Evolutionary conservation across 1,139 yeast species (phyloP).

Genomic region (Nakaseomyces delphensis): DNA sequence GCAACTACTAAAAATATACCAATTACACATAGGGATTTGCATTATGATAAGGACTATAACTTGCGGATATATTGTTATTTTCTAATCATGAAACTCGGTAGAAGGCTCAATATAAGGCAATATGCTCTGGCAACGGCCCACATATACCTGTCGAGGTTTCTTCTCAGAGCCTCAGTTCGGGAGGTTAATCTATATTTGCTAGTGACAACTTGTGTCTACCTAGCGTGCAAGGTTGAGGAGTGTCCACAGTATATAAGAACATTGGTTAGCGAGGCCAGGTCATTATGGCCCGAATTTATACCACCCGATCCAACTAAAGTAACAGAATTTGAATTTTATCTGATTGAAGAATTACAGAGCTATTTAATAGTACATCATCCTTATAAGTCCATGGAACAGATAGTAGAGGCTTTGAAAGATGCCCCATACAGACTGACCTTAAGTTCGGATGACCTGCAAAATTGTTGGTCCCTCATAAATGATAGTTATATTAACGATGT

Average conservation of each 20-base stretch:
- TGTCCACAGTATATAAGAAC: conserved; percentile 89
- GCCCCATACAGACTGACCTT: conserved; percentile 29
- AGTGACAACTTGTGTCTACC: conserved; percentile 76
- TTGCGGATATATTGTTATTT: conserved; percentile 63
- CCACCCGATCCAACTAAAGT: conserved; percentile 86
- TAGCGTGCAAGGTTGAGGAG: conserved; percentile 91
- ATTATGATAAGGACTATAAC: conserved; percentile 45
- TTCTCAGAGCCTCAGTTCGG: conserved; percentile 61
- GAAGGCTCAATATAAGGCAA: conserved; percentile 69
- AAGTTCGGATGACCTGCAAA: conserved; percentile 62
- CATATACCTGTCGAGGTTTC: conserved; percentile 65
- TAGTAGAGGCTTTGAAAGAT: conserved; percentile 39
- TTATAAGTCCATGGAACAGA: conserved; percentile 61
- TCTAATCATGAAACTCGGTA: conserved; percentile 63
- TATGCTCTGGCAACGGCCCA: conserved; percentile 86
- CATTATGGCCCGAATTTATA: conserved; percentile 89
- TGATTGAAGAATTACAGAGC: conserved; percentile 82
- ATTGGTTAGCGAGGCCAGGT: conserved; percentile 74
- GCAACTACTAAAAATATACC: conserved; percentile 35
- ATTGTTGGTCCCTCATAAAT: conserved; percentile 81
- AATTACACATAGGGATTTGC: conserved; percentile 36
- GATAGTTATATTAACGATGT: conserved; percentile 86
- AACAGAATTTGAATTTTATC: conserved; percentile 94
- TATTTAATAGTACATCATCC: conserved; percentile 84
- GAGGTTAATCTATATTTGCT: conserved; percentile 77